Percentiles rank a stretch among this genome's conserved stretches.
Evolutionary conservation across 2,329 filamentous ascomycete species (phyloP).

Genomic region (Macroventuria anomochaeta): DNA sequence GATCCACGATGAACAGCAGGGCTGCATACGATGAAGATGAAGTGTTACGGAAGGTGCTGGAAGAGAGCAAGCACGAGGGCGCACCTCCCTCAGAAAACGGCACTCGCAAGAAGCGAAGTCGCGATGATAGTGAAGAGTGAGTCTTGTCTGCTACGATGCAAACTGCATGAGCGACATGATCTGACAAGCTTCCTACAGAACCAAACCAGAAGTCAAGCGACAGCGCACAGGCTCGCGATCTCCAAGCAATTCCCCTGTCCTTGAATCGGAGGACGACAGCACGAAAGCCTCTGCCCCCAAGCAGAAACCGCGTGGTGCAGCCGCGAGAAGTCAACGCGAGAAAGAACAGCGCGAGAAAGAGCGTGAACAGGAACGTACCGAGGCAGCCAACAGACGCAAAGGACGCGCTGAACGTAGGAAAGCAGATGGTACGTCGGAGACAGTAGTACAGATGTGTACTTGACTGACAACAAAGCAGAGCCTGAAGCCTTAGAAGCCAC

Average conservation of each 20-base stretch:
- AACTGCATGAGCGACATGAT: constrained; percentile 2
- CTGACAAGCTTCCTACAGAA: constrained; percentile 60
- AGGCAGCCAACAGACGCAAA: constrained; percentile 80
- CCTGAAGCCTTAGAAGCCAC: constrained; percentile 35
- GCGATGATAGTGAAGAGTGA: constrained; percentile 95
- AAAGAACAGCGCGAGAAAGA: constrained; percentile 70
- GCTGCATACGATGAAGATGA: constrained; percentile 96
- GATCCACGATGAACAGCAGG: constrained; percentile 97
- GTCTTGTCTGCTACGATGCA: constrained; percentile 49
- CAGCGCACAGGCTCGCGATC: constrained; percentile 71
- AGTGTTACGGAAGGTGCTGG: constrained; percentile 84
- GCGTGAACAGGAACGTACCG: constrained; percentile 73
- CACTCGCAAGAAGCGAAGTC: constrained; percentile 77
- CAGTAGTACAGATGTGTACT: constrained; percentile 15
- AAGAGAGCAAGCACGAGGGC: constrained; percentile 89
- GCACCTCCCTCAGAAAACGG: constrained; percentile 61
- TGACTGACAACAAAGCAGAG: constrained; percentile 36
- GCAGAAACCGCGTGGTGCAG: constrained; percentile 56
- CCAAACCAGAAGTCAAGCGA: constrained; percentile 75
- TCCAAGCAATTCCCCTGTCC: constrained; percentile 57
- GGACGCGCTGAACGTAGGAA: constrained; percentile 80
- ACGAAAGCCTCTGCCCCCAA: constrained; percentile 52
- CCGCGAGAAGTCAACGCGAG: constrained; percentile 60
- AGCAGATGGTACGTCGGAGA: constrained; percentile 70
- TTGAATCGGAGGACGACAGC: constrained; percentile 76